Percentiles rank a stretch among this genome's conserved stretches.
Evolutionary conservation across 495 filamentous ascomycete genomes (phyloP).

Genomic region (Platismatia glauca): DNA sequence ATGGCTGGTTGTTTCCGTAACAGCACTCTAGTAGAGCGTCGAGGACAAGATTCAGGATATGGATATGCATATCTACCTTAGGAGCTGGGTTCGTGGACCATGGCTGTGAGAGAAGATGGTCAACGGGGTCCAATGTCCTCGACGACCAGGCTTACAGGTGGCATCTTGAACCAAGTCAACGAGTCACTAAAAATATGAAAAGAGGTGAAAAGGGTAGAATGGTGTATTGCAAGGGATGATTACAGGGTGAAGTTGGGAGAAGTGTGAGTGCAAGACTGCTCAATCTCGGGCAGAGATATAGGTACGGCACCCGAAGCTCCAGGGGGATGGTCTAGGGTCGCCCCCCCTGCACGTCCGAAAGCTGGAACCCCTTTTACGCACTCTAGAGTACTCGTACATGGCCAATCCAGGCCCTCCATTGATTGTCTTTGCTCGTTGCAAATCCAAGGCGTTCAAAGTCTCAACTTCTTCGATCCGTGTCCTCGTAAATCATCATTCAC

Average conservation of each 20-base stretch:
- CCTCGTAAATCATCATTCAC: slow-evolving; percentile 1
- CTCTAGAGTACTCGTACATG: too few relatives aligned
- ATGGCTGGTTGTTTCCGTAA: too few relatives aligned
- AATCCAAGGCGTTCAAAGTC: not conserved
- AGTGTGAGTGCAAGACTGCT: not conserved
- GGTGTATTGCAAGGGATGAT: too few relatives aligned
- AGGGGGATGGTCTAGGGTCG: too few relatives aligned
- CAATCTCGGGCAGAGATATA: too few relatives aligned
- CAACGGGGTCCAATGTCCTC: not conserved
- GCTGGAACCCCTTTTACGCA: too few relatives aligned
- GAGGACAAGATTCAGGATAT: not conserved
- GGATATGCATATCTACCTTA: slow-evolving; percentile 37
- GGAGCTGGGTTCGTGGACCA: slow-evolving; percentile 41
- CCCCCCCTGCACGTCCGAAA: too few relatives aligned
- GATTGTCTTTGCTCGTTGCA: too few relatives aligned
- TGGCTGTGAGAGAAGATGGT: slow-evolving; percentile 12
- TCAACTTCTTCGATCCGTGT: not conserved
- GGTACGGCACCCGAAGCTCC: too few relatives aligned
- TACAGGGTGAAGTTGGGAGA: too few relatives aligned
- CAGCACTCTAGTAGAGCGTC: not conserved
- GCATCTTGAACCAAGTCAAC: slow-evolving; percentile 10
- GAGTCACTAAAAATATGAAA: too few relatives aligned
- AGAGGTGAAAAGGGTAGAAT: too few relatives aligned
- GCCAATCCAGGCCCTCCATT: not conserved
- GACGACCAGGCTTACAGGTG: slow-evolving; percentile 11